A percentile compares a stretch with the other conserved stretches of the same genome.
Conservation (phyloP, 305 asterid species). For the Fraxinus ornus region DNA sequence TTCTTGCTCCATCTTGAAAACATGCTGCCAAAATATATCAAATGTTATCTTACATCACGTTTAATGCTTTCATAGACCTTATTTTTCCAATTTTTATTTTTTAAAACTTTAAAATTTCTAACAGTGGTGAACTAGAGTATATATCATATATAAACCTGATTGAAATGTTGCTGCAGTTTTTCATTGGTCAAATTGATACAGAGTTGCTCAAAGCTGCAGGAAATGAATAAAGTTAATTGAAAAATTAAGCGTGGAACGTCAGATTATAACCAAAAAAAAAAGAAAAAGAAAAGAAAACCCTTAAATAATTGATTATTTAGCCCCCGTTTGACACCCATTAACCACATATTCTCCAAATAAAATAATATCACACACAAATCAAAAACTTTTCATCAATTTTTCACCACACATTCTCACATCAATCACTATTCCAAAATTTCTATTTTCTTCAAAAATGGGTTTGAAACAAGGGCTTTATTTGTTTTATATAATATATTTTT, state of each 20-base stretch:
- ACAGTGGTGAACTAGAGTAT: background rate
- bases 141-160: constrained; percentile 55
- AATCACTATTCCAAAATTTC: too few species aligned
- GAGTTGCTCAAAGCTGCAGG: constrained; percentile 87
- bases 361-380: too few species aligned
- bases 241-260: constrained; percentile 17
- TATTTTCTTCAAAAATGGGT: too few species aligned
- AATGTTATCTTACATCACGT: background rate
- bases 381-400: too few species aligned
- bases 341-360: too few species aligned
- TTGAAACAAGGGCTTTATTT: too few species aligned
- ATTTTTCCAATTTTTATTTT: background rate
- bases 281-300: background rate
- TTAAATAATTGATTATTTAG: too few species aligned
- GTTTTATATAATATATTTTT: too few species aligned
- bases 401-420: too few species aligned
- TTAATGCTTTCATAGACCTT: background rate
- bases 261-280: background rate
- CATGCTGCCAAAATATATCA: constrained; percentile 54
- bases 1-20: constrained; percentile 93
- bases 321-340: too few species aligned
- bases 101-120: background rate
- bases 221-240: constrained; percentile 7
- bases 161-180: constrained; percentile 91
- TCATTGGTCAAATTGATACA: constrained; percentile 89